phyloP scores from a whole-genome alignment of 208 protist genomes.

The Ichthyophonus hoferi region DNA sequence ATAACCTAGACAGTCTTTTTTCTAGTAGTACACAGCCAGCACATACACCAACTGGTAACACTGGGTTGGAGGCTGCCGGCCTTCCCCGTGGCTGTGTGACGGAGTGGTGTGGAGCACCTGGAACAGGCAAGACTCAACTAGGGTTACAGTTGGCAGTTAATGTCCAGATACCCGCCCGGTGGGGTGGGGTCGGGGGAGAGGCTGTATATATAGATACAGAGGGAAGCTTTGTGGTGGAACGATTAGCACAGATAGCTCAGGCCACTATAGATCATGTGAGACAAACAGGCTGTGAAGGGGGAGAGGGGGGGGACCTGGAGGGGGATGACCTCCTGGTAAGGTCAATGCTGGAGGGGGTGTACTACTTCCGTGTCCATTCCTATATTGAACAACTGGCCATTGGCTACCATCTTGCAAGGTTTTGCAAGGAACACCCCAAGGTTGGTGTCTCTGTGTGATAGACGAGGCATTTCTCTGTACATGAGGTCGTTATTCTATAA shows the following conservation, averaged over 20 bases:
- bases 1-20: not conserved
- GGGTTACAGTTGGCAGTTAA: slow-evolving; percentile 57
- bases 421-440: slow-evolving; percentile 46
- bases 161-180: slow-evolving; percentile 30
- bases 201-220: slow-evolving; percentile 63
- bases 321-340: not conserved
- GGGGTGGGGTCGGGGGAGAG: slow-evolving; percentile 40
- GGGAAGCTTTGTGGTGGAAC: slow-evolving; percentile 60
- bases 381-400: slow-evolving; percentile 57
- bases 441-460: slow-evolving; percentile 25
- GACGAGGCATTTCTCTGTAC: too few species aligned
- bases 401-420: slow-evolving; percentile 37
- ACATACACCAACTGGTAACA: not conserved
- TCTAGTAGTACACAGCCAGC: not conserved
- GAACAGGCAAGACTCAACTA: slow-evolving; percentile 63
- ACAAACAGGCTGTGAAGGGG: not conserved
- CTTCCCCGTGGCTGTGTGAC: slow-evolving; percentile 51
- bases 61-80: slow-evolving; percentile 39
- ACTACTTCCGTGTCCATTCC: slow-evolving; percentile 56
- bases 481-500: too few species aligned
- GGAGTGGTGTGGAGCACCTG: slow-evolving; percentile 61
- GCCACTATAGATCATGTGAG: not conserved
- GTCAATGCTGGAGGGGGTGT: slow-evolving; percentile 38
- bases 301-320: not conserved
- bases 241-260: slow-evolving; percentile 52